Conservation (phyloP, 1,139 yeast species). For the Sugiyamaella paludigena region DNA sequence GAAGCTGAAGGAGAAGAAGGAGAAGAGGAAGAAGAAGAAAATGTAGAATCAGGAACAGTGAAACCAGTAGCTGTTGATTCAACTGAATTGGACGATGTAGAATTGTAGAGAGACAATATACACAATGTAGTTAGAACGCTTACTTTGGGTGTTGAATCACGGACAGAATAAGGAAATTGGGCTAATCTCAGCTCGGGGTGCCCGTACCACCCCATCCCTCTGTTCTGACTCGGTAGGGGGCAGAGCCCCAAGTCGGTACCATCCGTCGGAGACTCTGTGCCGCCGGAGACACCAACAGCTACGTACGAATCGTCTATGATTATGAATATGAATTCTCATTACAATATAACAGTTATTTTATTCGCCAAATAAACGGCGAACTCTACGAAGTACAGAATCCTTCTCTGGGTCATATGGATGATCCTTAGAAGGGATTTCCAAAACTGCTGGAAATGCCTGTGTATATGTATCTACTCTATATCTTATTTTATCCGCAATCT, state of each 20-base stretch:
- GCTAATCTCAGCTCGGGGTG: no score
- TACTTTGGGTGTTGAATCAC: no score
- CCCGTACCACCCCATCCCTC: no score
- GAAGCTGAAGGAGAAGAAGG: slow-evolving; percentile 22
- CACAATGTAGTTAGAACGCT: neutral
- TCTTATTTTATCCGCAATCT: slow-evolving; percentile 83
- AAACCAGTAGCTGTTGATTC: slow-evolving; percentile 2
- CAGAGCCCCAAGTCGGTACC: no score
- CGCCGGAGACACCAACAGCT: no score
- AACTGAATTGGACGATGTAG: slow-evolving; percentile 12
- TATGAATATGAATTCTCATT: neutral
- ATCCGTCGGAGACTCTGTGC: no score
- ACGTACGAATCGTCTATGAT: no score
- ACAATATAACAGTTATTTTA: slow-evolving; percentile 35
- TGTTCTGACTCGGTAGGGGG: no score
- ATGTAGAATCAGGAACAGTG: slow-evolving; percentile 8
- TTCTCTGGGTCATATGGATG: slow-evolving; percentile 98
- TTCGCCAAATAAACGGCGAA: slow-evolving; percentile 92
- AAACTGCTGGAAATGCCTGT: slow-evolving; percentile 91
- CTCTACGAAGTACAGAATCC: slow-evolving; percentile 92
- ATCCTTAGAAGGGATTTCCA: slow-evolving; percentile 97
- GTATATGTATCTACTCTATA: slow-evolving; percentile 77
- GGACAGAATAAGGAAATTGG: no score
- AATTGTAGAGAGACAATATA: slow-evolving; percentile 1
- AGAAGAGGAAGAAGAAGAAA: slow-evolving; percentile 27